Evolutionary conservation across 2,329 filamentous ascomycete genomes (phyloP), one percentile per base, ranked within the genome.

Genomic region (Arthroderma uncinatum): DNA sequence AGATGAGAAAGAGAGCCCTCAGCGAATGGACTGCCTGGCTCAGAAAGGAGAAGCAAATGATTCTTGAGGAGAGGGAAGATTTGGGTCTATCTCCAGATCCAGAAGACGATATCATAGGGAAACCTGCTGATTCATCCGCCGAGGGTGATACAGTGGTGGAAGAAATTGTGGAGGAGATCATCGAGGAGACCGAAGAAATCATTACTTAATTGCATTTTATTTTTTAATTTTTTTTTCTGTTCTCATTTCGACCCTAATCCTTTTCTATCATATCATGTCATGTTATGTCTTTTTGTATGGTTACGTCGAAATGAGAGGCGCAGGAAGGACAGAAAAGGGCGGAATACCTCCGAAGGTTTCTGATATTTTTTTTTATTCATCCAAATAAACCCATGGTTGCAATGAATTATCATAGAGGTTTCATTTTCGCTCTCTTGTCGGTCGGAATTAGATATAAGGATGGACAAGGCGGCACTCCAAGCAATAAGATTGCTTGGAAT

Each of bases 11-110:
- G 69, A 79, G 83, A 66, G 77, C 89, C 68, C 83, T 98, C 65
- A 82, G 86, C 64, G 92, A 97, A 75, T 98, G 93, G 93, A 73
- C 85, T 66, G 82, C 82, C 58, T 98, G 91, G 89, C 81, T 90
- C 69, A 82, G 83, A 66, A 77, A 80, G 59, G 81, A 89, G 63
- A 84, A 87, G 73, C 80, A 80, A 63, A 84, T 95, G 66, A 71
- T 92, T 53, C 72, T 74, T 59, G 85, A 88, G 65, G 89, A 95
- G 73, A 81, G 86, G 59, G 79, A 80, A 54, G 82, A 77, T 5
- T 73, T 83, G 48, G 87, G 86, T 55, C 71, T 93, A 62, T 81
- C 86, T 47, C 77, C 78, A 59, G 79, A 89, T 64, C 81, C 80
- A 34, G 78, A 83, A 55, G 83, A 84, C 64, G 69, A 81, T 59